Evolutionary conservation across 2,329 filamentous ascomycete genomes (phyloP).

Genomic region (Arthrobotrys entomopaga): DNA sequence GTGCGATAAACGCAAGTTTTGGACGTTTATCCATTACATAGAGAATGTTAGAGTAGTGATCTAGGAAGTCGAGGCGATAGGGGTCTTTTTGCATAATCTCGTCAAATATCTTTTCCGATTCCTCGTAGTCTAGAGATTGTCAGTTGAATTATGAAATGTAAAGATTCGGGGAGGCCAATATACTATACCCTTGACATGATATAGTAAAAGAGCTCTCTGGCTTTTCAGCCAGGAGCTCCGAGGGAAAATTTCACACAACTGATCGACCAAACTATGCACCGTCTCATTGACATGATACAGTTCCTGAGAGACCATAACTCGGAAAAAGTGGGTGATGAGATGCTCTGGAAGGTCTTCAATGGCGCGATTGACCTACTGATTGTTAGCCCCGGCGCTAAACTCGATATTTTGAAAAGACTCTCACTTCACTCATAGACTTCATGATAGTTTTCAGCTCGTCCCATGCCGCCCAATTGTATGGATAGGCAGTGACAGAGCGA

Average conservation of each 20-base stretch:
- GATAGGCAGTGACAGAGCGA: conserved; percentile 84
- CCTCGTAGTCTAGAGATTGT: conserved; percentile 69
- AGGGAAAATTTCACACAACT: conserved; percentile 86
- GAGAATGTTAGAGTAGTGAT: conserved; percentile 96
- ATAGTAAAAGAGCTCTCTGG: conserved; percentile 85
- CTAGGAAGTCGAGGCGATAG: conserved; percentile 83
- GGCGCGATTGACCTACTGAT: conserved; percentile 74
- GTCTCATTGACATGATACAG: conserved; percentile 85
- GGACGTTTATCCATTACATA: conserved; percentile 90
- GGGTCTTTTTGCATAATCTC: conserved; percentile 75
- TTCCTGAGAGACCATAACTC: conserved; percentile 88
- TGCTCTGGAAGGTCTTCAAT: conserved; percentile 81
- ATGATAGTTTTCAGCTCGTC: conserved; percentile 86
- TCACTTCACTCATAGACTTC: conserved; percentile 80
- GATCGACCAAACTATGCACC: conserved; percentile 77
- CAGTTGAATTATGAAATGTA: neutral
- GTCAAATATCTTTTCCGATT: conserved; percentile 71
- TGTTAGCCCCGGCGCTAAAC: neutral
- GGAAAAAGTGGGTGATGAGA: conserved; percentile 92
- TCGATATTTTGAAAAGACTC: conserved; percentile 60
- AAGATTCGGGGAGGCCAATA: conserved; percentile 1
- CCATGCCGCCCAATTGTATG: conserved; percentile 98
- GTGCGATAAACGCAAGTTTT: conserved; percentile 90
- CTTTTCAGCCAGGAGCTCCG: conserved; percentile 88
- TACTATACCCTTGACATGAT: conserved; percentile 76